Conservation (phyloP, 306 rosid species). For the Castanea sativa region DNA sequence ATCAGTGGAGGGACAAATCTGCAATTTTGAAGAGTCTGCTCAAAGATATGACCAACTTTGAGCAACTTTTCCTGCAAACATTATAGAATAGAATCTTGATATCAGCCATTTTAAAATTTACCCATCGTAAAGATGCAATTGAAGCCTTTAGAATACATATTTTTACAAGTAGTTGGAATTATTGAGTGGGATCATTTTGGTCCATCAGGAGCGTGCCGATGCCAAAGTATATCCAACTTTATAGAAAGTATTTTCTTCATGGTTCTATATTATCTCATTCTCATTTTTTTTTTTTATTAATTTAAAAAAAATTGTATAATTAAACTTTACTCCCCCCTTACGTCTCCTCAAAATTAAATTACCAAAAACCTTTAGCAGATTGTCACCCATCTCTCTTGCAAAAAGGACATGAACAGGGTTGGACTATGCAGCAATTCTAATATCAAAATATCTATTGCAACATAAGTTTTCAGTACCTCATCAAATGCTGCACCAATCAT, state of each 20-base stretch:
- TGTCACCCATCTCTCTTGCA: background rate
- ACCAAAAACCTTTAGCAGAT: background rate
- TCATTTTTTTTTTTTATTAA: too few species aligned
- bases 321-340: background rate
- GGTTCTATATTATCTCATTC: too few species aligned
- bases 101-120: background rate
- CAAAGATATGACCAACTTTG: constrained; percentile 87
- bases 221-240: too few species aligned
- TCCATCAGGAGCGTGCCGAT: too few species aligned
- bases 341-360: background rate
- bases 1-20: constrained; percentile 84
- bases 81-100: background rate
- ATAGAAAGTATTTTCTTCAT: too few species aligned
- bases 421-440: constrained; percentile 1
- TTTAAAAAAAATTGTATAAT: too few species aligned
- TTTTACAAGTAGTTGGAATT: background rate
- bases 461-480: constrained; percentile 57
- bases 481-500: constrained; percentile 88
- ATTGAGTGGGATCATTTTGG: background rate
- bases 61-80: constrained; percentile 72
- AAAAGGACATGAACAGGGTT: background rate
- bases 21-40: constrained; percentile 73
- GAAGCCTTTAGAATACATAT: background rate
- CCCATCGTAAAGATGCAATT: background rate
- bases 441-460: constrained; percentile 10